phyloP scores from a whole-genome alignment of 768 basidiomycete genomes.

The Hortiboletus flavorubellus region DNA sequence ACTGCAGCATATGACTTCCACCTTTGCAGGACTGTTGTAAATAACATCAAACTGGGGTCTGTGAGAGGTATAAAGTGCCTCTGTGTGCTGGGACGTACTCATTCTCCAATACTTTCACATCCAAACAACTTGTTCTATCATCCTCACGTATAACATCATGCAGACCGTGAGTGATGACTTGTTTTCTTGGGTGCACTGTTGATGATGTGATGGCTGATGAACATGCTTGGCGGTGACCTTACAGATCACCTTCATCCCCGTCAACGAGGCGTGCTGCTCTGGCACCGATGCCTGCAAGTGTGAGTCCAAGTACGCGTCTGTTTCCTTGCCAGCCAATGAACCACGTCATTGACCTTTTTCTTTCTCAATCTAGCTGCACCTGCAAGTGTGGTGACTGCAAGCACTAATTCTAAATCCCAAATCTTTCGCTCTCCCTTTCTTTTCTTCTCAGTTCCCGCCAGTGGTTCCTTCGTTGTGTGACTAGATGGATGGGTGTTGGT shows the following conservation, averaged over 20 bases:
- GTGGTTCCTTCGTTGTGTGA: not conserved
- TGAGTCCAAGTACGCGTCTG: not conserved
- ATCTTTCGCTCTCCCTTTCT: not conserved
- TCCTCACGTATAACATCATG: slow-evolving; percentile 7
- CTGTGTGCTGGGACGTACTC: not conserved
- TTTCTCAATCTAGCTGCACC: slow-evolving; percentile 1
- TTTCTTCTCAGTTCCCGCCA: not conserved
- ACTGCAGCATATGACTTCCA: too few species aligned
- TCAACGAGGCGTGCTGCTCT: slow-evolving; percentile 16
- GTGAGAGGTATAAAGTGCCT: slow-evolving; percentile 1
- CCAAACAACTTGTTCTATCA: slow-evolving; percentile 1
- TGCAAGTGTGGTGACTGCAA: slow-evolving; percentile 19
- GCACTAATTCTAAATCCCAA: not conserved
- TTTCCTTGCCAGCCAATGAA: not conserved
- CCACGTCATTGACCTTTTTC: not conserved
- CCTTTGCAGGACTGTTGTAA: not conserved
- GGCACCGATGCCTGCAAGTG: slow-evolving; percentile 3
- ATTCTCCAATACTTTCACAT: not conserved
- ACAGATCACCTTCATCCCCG: slow-evolving; percentile 7
- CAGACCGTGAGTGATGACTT: slow-evolving; percentile 15
- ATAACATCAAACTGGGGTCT: slow-evolving; percentile 2
- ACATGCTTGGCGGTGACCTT: not conserved
- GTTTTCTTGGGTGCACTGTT: not conserved
- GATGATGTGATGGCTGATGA: not conserved
- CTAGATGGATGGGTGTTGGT: not conserved